Percentiles rank a stretch among this genome's conserved stretches.
These are phyloP conservation scores for Agaricus sinodeliciosus DNA, from an alignment of 768 basidiomycete species.

Conservation along the genomic window DNA sequence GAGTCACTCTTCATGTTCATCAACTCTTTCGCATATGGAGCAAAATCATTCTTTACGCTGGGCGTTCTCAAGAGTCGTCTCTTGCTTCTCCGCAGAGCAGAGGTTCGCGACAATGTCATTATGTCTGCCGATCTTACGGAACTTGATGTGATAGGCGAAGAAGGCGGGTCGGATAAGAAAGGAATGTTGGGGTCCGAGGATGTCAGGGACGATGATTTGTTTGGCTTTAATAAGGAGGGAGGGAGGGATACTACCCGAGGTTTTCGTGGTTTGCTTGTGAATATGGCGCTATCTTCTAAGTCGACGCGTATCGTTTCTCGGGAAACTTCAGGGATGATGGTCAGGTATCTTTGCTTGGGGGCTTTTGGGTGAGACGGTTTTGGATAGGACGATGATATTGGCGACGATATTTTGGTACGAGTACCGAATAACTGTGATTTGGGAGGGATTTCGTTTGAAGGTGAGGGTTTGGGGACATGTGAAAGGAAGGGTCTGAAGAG, in stretches of 20 bases:
- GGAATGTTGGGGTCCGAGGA: not conserved
- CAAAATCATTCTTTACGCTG: constrained; percentile 30
- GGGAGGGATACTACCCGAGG: constrained; percentile 7
- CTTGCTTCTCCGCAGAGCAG: constrained; percentile 23
- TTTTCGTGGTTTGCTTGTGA: constrained; percentile 5
- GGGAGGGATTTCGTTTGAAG: constrained; percentile 14
- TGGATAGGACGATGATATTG: constrained; percentile 7
- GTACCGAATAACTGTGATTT: constrained; percentile 16
- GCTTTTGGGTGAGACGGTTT: constrained; percentile 12
- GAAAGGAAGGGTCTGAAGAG: constrained; percentile 5
- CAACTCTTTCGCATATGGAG: constrained; percentile 14
- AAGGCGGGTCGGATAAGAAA: not conserved
- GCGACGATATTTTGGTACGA: constrained; percentile 14
- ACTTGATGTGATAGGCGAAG: not conserved
- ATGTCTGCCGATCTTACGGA: not conserved
- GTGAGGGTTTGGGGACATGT: constrained; percentile 8
- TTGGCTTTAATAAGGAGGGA: constrained; percentile 3
- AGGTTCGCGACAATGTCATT: not conserved
- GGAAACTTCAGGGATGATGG: constrained; percentile 21
- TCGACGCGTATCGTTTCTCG: constrained; percentile 15
- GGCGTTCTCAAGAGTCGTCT: constrained; percentile 28
- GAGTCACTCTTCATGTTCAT: constrained; percentile 12
- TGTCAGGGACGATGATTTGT: not conserved
- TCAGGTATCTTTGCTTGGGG: constrained; percentile 14
- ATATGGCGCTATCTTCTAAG: not conserved